phyloP scores from a whole-genome alignment of 2,329 filamentous ascomycete genomes.

The Aureobasidium lini region DNA sequence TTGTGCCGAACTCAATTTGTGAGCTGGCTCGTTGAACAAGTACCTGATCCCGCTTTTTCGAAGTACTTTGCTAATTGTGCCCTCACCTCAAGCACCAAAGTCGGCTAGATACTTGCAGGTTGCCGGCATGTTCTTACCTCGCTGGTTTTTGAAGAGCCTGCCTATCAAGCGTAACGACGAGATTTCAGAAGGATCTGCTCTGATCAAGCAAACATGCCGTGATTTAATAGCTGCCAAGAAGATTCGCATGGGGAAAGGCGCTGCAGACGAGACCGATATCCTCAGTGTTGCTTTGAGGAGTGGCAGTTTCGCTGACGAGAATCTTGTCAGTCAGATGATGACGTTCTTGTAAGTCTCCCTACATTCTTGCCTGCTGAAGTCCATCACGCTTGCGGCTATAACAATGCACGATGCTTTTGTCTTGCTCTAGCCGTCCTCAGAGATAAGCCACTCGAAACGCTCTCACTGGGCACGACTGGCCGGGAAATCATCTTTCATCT shows the following conservation, averaged over 20 bases:
- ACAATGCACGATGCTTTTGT: too few relatives aligned
- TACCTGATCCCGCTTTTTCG: too few relatives aligned
- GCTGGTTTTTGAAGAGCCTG: constrained; percentile 53
- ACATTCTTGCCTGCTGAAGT: too few relatives aligned
- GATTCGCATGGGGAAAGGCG: constrained; percentile 41
- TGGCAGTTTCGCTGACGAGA: constrained; percentile 67
- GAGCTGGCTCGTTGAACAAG: too few relatives aligned
- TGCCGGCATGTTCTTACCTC: constrained; percentile 50
- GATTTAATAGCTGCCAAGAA: constrained; percentile 67
- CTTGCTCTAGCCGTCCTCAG: too few relatives aligned
- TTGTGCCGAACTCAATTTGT: too few relatives aligned
- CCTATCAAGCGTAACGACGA: constrained; percentile 66
- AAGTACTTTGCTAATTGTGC: constrained; percentile 13
- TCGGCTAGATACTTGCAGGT: constrained; percentile 51
- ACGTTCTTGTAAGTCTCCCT: constrained; percentile 54
- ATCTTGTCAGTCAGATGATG: constrained; percentile 84
- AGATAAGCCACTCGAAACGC: too few relatives aligned
- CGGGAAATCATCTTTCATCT: too few relatives aligned
- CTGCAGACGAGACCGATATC: constrained; percentile 59
- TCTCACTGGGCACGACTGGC: too few relatives aligned
- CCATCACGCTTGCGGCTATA: too few relatives aligned
- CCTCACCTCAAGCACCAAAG: constrained; percentile 23
- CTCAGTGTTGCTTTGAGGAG: constrained; percentile 71
- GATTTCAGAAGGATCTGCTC: constrained; percentile 46
- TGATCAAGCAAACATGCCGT: constrained; percentile 59